These are phyloP conservation scores for Cocos nucifera DNA, from an alignment of 176 grass and related monocot genomes.

Conservation along the genomic window DNA sequence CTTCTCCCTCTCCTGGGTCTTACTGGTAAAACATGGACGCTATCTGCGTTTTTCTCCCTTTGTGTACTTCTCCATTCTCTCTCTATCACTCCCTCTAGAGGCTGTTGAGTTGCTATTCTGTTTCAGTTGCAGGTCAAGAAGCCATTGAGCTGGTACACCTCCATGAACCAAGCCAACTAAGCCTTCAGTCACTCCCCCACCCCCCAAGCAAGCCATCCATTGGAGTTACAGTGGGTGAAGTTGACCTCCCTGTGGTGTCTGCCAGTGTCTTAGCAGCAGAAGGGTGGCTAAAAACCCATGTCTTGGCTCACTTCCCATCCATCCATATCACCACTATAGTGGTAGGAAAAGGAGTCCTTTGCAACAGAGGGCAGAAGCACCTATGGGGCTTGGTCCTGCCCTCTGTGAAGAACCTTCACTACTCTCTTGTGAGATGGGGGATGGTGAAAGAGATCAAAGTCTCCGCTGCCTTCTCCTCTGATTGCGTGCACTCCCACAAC, in stretches of 20 bases:
- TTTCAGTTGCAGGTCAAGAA: conserved; percentile 52
- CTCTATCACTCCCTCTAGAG: background rate
- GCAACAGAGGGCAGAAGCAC: conserved; percentile 14
- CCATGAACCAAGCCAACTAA: conserved; percentile 1
- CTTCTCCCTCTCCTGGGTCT: conserved; percentile 37
- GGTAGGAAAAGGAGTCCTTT: conserved; percentile 16
- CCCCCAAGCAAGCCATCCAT: background rate
- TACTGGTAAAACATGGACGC: conserved; percentile 20
- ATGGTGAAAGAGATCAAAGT: conserved; percentile 29
- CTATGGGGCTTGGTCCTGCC: conserved; percentile 1
- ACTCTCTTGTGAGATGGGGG: conserved; percentile 31
- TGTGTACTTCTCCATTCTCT: background rate
- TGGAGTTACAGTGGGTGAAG: conserved; percentile 21
- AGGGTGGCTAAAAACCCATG: conserved; percentile 33
- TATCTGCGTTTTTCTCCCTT: background rate
- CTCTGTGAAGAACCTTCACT: conserved; percentile 28
- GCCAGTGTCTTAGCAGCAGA: conserved; percentile 31
- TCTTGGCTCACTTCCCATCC: conserved; percentile 24
- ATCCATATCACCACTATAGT: conserved; percentile 24
- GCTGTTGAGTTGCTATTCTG: background rate
- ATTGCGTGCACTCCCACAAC: background rate
- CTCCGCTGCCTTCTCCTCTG: background rate
- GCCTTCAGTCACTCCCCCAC: too few species aligned
- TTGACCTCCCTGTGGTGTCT: conserved; percentile 21
- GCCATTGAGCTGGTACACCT: conserved; percentile 22